These are phyloP conservation scores for Bullera alba DNA, from an alignment of 768 basidiomycete genomes.

Conservation along the genomic window DNA sequence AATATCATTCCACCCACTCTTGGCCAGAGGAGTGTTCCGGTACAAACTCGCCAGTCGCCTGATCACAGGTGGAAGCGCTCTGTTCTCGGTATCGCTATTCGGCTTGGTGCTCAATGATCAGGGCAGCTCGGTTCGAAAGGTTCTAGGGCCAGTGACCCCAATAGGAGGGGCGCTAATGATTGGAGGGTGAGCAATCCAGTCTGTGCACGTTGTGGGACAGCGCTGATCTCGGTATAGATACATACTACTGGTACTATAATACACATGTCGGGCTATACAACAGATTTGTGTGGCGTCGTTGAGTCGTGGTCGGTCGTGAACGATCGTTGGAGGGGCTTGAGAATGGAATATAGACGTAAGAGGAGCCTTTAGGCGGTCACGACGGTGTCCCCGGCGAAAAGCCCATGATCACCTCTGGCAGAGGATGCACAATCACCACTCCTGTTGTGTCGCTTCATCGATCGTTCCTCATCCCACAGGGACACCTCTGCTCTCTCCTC, in stretches of 20 bases:
- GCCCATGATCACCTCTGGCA: too few relatives aligned
- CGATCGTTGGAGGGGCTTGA: too few relatives aligned
- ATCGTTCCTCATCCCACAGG: neutral
- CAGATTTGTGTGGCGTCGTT: too few relatives aligned
- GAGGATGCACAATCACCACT: too few relatives aligned
- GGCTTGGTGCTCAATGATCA: slow-evolving; percentile 32
- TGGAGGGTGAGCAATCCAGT: slow-evolving; percentile 44
- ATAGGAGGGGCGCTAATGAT: slow-evolving; percentile 42
- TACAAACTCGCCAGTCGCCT: slow-evolving; percentile 26
- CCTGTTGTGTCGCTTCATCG: neutral
- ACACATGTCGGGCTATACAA: too few relatives aligned
- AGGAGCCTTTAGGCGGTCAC: too few relatives aligned
- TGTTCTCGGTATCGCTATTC: slow-evolving; percentile 42
- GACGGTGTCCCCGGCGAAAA: too few relatives aligned
- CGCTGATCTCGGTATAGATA: too few relatives aligned
- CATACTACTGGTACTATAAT: neutral
- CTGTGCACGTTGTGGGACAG: too few relatives aligned
- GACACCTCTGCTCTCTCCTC: neutral
- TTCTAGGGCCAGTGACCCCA: slow-evolving; percentile 40
- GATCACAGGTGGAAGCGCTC: slow-evolving; percentile 28
- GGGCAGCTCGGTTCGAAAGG: slow-evolving; percentile 29
- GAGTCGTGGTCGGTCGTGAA: too few relatives aligned
- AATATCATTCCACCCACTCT: slow-evolving; percentile 32
- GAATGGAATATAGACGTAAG: too few relatives aligned
- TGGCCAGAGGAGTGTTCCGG: slow-evolving; percentile 7